Evolutionary conservation across 345 rosid genomes (phyloP).

Genomic region (Mangifera indica): DNA sequence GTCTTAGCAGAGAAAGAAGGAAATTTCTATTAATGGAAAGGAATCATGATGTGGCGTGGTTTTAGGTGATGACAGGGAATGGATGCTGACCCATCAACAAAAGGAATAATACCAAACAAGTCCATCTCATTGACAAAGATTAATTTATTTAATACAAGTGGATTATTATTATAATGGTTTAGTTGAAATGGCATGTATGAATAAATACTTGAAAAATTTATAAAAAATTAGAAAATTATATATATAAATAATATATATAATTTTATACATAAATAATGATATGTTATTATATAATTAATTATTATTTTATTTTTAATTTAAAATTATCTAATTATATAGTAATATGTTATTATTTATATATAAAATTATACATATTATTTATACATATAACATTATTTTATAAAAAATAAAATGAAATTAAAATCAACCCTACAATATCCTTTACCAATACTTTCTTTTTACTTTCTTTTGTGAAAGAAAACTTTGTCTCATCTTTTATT

Average conservation of each 20-base stretch:
- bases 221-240: too few relatives aligned
- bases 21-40: constrained; percentile 51
- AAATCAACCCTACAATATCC: background rate
- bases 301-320: too few relatives aligned
- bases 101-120: constrained; percentile 81
- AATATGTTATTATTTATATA: too few relatives aligned
- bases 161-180: constrained; percentile 45
- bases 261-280: too few relatives aligned
- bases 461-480: constrained; percentile 20
- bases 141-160: constrained; percentile 40
- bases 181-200: constrained; percentile 26
- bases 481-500: constrained; percentile 31
- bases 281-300: too few relatives aligned
- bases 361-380: too few relatives aligned
- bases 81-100: constrained; percentile 98
- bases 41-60: constrained; percentile 81
- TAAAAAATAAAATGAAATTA: background rate
- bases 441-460: background rate
- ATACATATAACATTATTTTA: too few relatives aligned
- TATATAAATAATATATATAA: too few relatives aligned
- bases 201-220: constrained; percentile 21
- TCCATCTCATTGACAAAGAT: constrained; percentile 43
- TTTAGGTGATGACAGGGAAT: constrained; percentile 92
- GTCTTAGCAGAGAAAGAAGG: too few relatives aligned
- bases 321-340: too few relatives aligned